Base-by-base conservation (phyloP, 331 rosid genomes). In the Malus hybrid region DNA sequence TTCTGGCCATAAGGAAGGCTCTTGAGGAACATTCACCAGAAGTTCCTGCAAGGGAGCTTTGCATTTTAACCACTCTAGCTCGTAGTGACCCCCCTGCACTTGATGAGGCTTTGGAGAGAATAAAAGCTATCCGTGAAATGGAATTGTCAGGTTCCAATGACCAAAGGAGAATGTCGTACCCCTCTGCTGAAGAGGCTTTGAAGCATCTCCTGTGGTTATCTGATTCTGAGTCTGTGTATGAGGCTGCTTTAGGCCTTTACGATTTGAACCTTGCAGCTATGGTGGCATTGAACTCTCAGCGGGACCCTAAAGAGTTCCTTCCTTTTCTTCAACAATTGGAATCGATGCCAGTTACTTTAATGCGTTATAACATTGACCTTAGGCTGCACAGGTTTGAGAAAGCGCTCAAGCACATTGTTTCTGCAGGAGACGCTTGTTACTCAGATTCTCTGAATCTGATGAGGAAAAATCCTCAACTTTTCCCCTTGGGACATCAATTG, bases 271-370 rank as follows among this genome's bases (percentile, higher is more conserved):
- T 95, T 71, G 87, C 99, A 48, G 99, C 97, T 76, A 92, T 95
- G 72, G 97, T 94, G 72, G 97, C 99, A 76, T 79, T 95, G 83
- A 90, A 95, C 88, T 96, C 99, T 28, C 97, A 92, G 87, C 86
- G 86, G 72, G 99, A 95, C 83, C 99, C 99, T 73, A 95, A 95
- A 81, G 97, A 95, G 44, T 95, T 95, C 80, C 93, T 95, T 75
- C 97, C 99, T 50, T 90, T 87, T 77, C 87, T 95, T 73, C 96
- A 95, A 78, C 90, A 89, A 81, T 85, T 95, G 87, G 93, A 95
- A 84, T 76, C 70, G 24, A 77, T 90, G 93, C 96, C 97, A 3
- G 77, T 77, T 64, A 77, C 66, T 28, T 71, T 95, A 74, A 95
- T 92, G 99, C 85, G 91, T 81, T 95, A 92, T 79, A 92, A 89